Evolutionary conservation across 2,329 filamentous ascomycete species (phyloP), one percentile per base, ranked within the genome.

Genomic region (Colletotrichum shisoi): DNA sequence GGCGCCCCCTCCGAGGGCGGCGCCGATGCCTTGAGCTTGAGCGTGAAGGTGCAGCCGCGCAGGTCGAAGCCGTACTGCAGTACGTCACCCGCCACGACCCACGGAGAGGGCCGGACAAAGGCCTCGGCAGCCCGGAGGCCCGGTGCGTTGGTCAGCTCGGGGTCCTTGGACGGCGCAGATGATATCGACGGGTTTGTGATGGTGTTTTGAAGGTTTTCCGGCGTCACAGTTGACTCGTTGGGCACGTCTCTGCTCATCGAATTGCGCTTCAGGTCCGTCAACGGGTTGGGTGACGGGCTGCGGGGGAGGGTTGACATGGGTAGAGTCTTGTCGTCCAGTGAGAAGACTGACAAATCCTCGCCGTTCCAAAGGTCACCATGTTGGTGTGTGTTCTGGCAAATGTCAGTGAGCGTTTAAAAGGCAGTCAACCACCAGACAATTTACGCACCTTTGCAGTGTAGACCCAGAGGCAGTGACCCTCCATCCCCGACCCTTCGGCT

Each of bases 291-390:
- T 3, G 76, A 74, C 0, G 79, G 74, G 4, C 73, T 79, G 66
- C 74, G 81, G 0, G 84, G 84, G 3, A 86, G 68, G 6, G 83
- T 75, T 2, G 85, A 86, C 45, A 82, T 74, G 2, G 85, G 83
- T 45, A 90, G 76, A 17, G 83, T 79, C 62, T 88, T 89, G 77
- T 99, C 96, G 75, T 99, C 94, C 5, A 87, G 72, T 0, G 93
- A 97, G 75, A 89, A 91, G 62, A 99, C 95, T 5, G 94, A 97
- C 40, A 99, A 80, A 76, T 99, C 95, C 77, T 99, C 95, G 53
- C 95, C 95, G 72, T 99, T 99, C 95, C 95, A 99, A 71, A 93
- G 88, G 73, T 99, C 95, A 62, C 95, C 95, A 79, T 92, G 90
- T 74, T 90, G 83, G 75, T 99, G 95, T 69, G 90, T 90, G 75